Evolutionary conservation across 169 alveolate species (phyloP).

Genomic region (Plasmodium vivax): DNA sequence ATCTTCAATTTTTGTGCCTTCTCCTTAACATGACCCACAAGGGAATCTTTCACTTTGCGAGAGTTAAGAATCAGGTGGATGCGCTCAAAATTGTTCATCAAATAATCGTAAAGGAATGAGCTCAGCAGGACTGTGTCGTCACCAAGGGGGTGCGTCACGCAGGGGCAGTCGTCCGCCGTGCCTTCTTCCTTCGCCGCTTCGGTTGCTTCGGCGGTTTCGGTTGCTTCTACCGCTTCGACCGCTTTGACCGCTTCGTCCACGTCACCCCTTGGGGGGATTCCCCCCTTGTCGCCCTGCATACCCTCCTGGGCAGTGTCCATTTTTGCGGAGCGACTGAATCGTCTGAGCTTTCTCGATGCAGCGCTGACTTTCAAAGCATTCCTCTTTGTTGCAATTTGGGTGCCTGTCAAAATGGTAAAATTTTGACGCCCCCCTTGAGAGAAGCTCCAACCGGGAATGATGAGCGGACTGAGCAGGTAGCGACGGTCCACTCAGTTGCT

Average conservation of each 20-base stretch:
- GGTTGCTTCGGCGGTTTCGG: neutral
- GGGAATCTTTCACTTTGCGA: constrained; percentile 7
- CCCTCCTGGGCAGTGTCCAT: neutral
- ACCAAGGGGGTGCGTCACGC: constrained; percentile 8
- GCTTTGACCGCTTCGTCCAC: neutral
- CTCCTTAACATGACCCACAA: neutral
- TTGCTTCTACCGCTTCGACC: neutral
- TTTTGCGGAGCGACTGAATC: neutral
- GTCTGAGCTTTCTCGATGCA: neutral
- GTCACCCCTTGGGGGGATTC: neutral
- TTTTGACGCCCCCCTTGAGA: neutral
- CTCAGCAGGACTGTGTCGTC: constrained; percentile 9
- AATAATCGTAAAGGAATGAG: constrained; percentile 21
- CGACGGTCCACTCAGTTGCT: neutral
- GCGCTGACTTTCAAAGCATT: neutral
- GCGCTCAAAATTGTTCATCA: constrained; percentile 10
- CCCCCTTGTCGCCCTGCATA: neutral
- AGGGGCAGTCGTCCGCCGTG: neutral
- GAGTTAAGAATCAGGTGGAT: constrained; percentile 10
- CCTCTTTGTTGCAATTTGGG: neutral
- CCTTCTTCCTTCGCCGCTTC: neutral
- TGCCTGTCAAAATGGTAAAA: neutral
- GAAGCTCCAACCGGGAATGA: neutral
- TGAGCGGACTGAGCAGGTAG: neutral
- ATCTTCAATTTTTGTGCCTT: neutral